Evolutionary conservation across 208 protist genomes (phyloP).

Genomic region (Crithidia fasciculata): DNA sequence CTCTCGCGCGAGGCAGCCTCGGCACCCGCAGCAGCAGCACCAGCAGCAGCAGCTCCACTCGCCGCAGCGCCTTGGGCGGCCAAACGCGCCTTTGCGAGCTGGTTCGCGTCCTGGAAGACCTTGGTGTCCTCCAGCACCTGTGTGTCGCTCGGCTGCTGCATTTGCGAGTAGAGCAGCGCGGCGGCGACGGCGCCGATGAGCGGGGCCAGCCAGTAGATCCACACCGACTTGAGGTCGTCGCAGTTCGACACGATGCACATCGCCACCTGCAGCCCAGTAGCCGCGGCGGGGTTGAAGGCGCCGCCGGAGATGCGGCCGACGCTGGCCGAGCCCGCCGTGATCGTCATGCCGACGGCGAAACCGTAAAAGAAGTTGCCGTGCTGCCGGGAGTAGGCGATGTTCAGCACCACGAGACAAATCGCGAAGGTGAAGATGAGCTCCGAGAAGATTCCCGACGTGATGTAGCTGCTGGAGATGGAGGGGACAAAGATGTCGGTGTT

Average conservation of each 20-base stretch:
- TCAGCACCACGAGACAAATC: constrained; percentile 74
- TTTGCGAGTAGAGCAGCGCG: constrained; percentile 71
- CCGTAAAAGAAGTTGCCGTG: constrained; percentile 82
- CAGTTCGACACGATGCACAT: constrained; percentile 76
- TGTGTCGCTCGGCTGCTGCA: constrained; percentile 62
- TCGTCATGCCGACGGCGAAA: constrained; percentile 84
- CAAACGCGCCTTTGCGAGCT: constrained; percentile 25
- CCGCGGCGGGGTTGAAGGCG: constrained; percentile 84
- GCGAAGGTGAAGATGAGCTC: constrained; percentile 89
- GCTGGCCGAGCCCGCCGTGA: constrained; percentile 66
- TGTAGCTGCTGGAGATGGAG: constrained; percentile 52
- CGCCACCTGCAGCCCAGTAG: constrained; percentile 80
- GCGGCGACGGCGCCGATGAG: constrained; percentile 65
- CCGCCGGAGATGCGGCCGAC: constrained; percentile 76
- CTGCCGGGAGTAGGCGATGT: constrained; percentile 76
- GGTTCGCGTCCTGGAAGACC: constrained; percentile 40
- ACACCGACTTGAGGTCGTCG: constrained; percentile 67
- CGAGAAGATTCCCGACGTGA: constrained; percentile 75
- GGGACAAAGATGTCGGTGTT: constrained; percentile 78
- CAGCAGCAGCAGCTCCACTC: constrained; percentile 2
- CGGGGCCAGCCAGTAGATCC: constrained; percentile 88
- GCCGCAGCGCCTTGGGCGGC: constrained; percentile 22
- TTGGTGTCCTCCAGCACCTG: constrained; percentile 59
- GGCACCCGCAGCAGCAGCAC: constrained; percentile 14
- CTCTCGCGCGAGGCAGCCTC: background rate